Conservation (phyloP, 768 basidiomycete species). For the Rhodotorula diobovata region DNA sequence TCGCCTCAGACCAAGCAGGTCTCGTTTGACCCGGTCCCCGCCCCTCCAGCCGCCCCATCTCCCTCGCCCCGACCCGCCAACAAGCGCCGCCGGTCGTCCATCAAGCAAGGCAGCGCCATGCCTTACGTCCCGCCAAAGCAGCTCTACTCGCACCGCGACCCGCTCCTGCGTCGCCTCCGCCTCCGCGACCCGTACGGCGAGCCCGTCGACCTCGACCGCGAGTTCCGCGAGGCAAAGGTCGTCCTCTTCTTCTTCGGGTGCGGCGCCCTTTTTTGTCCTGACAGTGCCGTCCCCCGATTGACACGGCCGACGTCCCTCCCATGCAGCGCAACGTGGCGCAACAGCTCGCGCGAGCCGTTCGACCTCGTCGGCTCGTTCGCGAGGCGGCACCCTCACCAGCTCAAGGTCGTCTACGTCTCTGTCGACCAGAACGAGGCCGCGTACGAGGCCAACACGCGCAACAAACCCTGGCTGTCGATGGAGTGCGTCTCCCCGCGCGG, state of each 20-base stretch:
- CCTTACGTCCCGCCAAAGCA: constrained; percentile 23
- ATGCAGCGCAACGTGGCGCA: constrained; percentile 29
- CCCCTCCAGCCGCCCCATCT: background rate
- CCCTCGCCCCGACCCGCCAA: background rate
- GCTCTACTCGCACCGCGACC: constrained; percentile 37
- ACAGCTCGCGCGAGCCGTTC: constrained; percentile 15
- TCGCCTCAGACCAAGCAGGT: constrained; percentile 15
- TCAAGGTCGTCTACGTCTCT: constrained; percentile 40
- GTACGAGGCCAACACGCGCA: constrained; percentile 20
- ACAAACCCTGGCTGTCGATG: constrained; percentile 34
- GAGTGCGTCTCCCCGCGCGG: constrained; percentile 19
- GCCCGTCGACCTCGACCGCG: constrained; percentile 17
- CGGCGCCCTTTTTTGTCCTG: background rate
- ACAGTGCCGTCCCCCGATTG: no score
- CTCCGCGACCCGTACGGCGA: constrained; percentile 29
- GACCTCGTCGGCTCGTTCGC: constrained; percentile 10
- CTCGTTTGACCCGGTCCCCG: constrained; percentile 13
- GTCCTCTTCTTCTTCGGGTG: constrained; percentile 40
- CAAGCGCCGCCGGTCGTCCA: constrained; percentile 20
- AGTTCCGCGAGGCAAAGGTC: constrained; percentile 34
- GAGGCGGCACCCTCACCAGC: constrained; percentile 29
- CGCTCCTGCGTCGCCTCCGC: constrained; percentile 35
- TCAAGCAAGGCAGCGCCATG: constrained; percentile 33
- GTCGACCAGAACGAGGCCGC: constrained; percentile 22
- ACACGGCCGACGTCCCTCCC: background rate